Percentiles rank a stretch among this genome's conserved stretches.
Conservation (phyloP, 2,329 filamentous ascomycete genomes). For the Sphaerulina vaccinii region DNA sequence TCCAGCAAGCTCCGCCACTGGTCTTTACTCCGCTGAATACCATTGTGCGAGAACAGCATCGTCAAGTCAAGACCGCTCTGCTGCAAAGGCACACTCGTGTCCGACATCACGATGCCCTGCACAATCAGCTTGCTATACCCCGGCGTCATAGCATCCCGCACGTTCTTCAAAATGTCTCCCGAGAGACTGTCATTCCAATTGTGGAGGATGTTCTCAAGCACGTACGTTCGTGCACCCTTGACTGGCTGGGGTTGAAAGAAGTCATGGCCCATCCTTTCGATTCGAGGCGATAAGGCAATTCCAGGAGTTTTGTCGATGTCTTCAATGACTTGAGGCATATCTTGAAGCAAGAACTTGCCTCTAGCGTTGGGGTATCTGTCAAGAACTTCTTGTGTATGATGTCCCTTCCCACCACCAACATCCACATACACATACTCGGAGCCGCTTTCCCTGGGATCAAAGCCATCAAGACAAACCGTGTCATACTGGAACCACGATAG, state of each 20-base stretch:
- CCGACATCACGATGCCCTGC: too few species aligned
- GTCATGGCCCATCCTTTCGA: conserved; percentile 16
- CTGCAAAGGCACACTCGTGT: too few species aligned
- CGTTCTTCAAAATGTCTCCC: too few species aligned
- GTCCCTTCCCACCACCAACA: conserved; percentile 17
- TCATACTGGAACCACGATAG: conserved; percentile 21
- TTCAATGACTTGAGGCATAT: conserved; percentile 17
- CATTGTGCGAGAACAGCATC: too few species aligned
- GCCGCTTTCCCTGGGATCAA: conserved; percentile 18
- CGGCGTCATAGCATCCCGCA: too few species aligned
- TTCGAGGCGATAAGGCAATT: neutral
- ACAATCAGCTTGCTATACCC: too few species aligned
- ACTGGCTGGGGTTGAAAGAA: conserved; percentile 16
- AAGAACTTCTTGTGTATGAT: conserved; percentile 16
- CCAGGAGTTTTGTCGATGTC: neutral
- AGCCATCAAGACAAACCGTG: conserved; percentile 17
- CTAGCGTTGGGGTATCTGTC: conserved; percentile 11
- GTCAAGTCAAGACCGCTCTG: too few species aligned
- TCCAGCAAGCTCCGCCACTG: too few species aligned
- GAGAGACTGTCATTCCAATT: conserved; percentile 12
- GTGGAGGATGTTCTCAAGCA: conserved; percentile 17
- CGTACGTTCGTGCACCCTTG: conserved; percentile 9
- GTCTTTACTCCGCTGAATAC: too few species aligned
- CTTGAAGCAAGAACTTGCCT: conserved; percentile 19
- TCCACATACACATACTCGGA: conserved; percentile 23